Percentiles rank a stretch among this genome's conserved stretches.
Conservation (phyloP, 2,329 filamentous ascomycete species). For the Macrophomina phaseolina region DNA sequence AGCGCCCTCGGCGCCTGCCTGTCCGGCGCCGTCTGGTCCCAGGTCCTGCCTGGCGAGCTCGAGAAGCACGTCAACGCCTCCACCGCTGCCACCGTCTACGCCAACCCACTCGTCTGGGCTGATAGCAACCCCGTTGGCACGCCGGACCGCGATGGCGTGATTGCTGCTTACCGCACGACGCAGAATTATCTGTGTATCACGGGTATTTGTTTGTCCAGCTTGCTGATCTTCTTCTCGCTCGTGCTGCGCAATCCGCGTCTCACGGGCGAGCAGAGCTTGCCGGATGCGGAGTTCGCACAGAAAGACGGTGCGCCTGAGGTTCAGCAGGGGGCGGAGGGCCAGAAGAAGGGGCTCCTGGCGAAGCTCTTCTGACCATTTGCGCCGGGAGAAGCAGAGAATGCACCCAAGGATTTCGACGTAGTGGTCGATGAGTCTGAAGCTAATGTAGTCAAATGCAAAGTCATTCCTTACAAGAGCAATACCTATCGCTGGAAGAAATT, state of each 20-base stretch:
- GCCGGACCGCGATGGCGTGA: constrained; percentile 49
- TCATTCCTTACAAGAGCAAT: too few species aligned
- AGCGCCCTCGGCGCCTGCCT: constrained; percentile 65
- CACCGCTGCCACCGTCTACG: constrained; percentile 50
- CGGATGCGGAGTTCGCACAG: constrained; percentile 44
- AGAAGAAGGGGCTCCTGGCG: constrained; percentile 4
- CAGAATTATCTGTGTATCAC: constrained; percentile 58
- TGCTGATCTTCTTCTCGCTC: constrained; percentile 54
- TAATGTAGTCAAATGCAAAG: too few species aligned
- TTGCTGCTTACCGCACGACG: constrained; percentile 52
- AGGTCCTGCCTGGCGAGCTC: constrained; percentile 59
- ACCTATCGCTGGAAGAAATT: too few species aligned
- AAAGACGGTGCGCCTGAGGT: background rate
- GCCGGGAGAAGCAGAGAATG: too few species aligned
- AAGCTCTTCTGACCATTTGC: background rate
- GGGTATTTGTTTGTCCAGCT: constrained; percentile 55
- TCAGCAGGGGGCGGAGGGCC: background rate
- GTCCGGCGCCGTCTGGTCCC: constrained; percentile 67
- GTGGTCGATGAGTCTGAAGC: too few species aligned
- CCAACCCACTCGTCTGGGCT: constrained; percentile 48
- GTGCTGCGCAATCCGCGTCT: constrained; percentile 54
- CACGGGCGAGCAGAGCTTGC: constrained; percentile 53
- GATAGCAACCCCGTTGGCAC: constrained; percentile 52
- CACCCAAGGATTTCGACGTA: too few species aligned
- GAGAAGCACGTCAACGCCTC: constrained; percentile 45